Base-by-base conservation (phyloP, 2,329 filamentous ascomycete species). In the Aphanocladium album region DNA sequence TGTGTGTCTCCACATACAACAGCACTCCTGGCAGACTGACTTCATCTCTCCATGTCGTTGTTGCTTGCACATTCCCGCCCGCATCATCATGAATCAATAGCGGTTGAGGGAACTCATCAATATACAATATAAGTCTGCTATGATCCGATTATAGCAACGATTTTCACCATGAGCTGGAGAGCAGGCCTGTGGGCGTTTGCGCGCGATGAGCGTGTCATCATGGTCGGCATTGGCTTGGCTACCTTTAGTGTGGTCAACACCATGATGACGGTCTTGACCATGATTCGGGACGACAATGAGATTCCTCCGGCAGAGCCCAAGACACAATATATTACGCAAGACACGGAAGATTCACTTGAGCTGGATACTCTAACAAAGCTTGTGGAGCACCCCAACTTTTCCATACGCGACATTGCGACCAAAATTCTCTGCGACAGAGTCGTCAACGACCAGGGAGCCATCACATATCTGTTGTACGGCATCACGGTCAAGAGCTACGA, bases 261-360 rank as follows among this genome's bases (percentile, higher is more conserved):
- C 57, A 83, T 90, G 72, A 79, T 81, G 64, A 72, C 79, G 41
- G 78, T 83, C 59, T 83, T 93, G 49, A 76, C 77, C 61, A 75
- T 81, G 59, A 84, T 88, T 65, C 82, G 86, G 65, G 79, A 85
- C 66, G 79, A 87, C 57, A 88, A 88, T 64, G 82, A 87, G 72
- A 83, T 95, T 68, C 85, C 84, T 62, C 82, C 84, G 39, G 70
- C 78, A 41, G 83, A 86, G 62, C 85, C 85, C 39, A 87, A 88
- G 70, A 84, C 88, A 55, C 84, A 88, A 66, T 89, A 90, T 70
- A 89, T 91, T 64, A 89, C 86, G 16, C 87, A 91, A 71, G 85
- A 89, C 25, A 90, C 88, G 2, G 89, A 92, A 68, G 88, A 91
- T 69, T 83, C 88, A 2, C 78, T 92, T 46, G 83, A 86, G 61